Evolutionary conservation across 73 alveolate genomes (phyloP).

Genomic region (Symbiodinium pilosum): DNA sequence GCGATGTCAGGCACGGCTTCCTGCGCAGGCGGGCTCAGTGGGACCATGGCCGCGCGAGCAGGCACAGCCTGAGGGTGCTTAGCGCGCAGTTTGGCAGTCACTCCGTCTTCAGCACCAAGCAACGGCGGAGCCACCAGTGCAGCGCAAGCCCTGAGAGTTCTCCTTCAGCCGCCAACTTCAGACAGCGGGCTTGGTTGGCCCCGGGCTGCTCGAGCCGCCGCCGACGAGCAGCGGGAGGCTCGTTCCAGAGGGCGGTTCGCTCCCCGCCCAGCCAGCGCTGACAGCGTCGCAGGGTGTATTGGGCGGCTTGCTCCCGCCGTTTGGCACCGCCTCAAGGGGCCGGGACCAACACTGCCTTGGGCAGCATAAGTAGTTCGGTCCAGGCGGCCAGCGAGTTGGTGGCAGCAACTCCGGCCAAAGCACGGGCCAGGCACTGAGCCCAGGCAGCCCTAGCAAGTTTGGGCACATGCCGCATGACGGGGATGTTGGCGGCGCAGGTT

Average conservation of each 20-base stretch:
- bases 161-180: not conserved
- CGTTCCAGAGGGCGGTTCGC: not conserved
- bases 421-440: constrained; percentile 21
- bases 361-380: constrained; percentile 6
- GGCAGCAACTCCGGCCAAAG: not conserved
- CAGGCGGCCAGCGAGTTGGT: not conserved
- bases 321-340: constrained; percentile 1
- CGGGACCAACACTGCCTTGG: constrained; percentile 20
- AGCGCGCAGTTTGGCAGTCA: not conserved
- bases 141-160: not conserved
- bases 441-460: not conserved
- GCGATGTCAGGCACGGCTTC: not conserved
- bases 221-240: not conserved
- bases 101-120: not conserved
- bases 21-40: not conserved
- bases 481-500: not conserved
- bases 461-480: constrained; percentile 25
- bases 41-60: not conserved
- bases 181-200: not conserved
- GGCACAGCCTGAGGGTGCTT: not conserved
- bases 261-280: constrained; percentile 25
- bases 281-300: not conserved
- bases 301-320: constrained; percentile 25
- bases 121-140: not conserved
- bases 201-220: not conserved